Evolutionary conservation across 805 yeast species (phyloP), one percentile per base, ranked within the genome.

Genomic region (Ogataea angusta): DNA sequence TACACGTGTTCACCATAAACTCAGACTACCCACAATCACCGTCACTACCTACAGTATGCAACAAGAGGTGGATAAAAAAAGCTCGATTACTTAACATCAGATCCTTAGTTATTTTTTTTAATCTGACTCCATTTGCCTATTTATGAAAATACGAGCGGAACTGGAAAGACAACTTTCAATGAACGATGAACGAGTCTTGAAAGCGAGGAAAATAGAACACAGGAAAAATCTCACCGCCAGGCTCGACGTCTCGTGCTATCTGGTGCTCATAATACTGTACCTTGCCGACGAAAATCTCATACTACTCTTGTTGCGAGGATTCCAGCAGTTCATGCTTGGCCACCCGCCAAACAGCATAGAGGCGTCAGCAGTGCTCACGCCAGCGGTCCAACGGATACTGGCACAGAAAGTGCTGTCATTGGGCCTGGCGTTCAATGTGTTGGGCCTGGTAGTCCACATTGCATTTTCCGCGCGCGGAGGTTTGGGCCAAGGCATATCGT

Each of bases 161-260:
- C 23, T 53, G 33, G 36, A 34, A 21, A 50, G 67, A 32, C 70
- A 73, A 53, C 63, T 75, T 4, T 46, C 61, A 25, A 47, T 50
- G 12, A 70, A 73, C 53, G 71, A 73, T 50, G 62, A 62, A 5
- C 50, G 63, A 17, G 58, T 66, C 17, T 60, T 70, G 9, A 72
- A 71, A 42, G 67, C 68, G 46, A 62, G 75, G 36, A 70, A 67
- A 56, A 60, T 62, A 44, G 64, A 56, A 42, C 72, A 72, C 44
- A 51, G 65, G 10, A 52, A 54, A 18, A 64, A 70, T 27, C 48
- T 75, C 8, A 51, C 66, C 15, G 56, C 57, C 15, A 52, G 60
- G 4, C 30, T 71, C 15, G 67, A 66, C 30, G 37, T 62, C 3
- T 21, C 67, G 8, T 73, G 73, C 26, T 67, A 54, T 45, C 43